Evolutionary conservation across 2,329 filamentous ascomycete genomes (phyloP).

Genomic region (Phoma sp.): DNA sequence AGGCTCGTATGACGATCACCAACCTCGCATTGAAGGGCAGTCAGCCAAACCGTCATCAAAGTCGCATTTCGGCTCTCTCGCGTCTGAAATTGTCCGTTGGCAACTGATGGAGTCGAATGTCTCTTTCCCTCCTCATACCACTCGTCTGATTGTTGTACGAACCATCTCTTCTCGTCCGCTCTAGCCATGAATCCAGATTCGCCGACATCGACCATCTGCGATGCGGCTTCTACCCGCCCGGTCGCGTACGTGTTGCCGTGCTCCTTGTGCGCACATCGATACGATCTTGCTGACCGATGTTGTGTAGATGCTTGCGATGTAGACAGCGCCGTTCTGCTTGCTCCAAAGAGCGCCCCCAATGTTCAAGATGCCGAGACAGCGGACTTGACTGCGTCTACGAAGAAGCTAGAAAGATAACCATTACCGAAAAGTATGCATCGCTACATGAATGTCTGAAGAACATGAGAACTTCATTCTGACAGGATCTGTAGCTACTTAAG

Average conservation of each 20-base stretch:
- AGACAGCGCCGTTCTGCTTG: constrained; percentile 6
- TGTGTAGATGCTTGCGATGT: constrained; percentile 4
- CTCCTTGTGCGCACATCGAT: neutral
- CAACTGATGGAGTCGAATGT: neutral
- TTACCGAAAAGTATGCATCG: constrained; percentile 4
- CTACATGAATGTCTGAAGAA: neutral
- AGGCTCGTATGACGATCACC: constrained; percentile 1
- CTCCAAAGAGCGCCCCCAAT: constrained; percentile 7
- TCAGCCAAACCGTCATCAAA: neutral
- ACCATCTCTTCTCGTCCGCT: neutral
- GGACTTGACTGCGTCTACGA: constrained; percentile 7
- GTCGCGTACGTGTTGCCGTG: constrained; percentile 1
- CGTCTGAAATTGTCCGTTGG: neutral
- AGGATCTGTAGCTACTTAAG: neutral
- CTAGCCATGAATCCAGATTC: neutral
- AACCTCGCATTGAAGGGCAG: neutral
- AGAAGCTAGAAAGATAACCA: constrained; percentile 1
- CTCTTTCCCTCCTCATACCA: neutral
- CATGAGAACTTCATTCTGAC: neutral
- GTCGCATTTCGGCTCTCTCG: neutral
- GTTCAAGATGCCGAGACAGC: constrained; percentile 9
- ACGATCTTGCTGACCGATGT: neutral
- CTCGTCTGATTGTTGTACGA: neutral
- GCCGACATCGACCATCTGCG: neutral
- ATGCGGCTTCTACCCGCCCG: neutral